Base-by-base conservation (phyloP, 176 grass and related monocot species). In the Microstegium vimineum region DNA sequence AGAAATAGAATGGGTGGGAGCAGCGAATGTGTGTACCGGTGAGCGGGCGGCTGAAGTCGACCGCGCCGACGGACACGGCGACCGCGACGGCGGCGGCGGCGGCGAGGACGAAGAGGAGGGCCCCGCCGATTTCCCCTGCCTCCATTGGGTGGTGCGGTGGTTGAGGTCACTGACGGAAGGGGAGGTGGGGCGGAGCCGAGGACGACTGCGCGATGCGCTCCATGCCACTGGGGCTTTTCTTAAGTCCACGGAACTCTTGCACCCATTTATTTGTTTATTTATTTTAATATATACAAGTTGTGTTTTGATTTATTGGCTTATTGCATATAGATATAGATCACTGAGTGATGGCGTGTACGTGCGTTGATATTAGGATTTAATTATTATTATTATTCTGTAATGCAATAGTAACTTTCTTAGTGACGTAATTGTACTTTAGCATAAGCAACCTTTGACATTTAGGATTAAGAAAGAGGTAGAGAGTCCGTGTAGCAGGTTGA, bases 11-110 rank as follows among this genome's bases (percentile, higher is more conserved):
- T 15, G 52, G 12, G 38, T 4, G 31, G 18, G 34, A 43, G 32
- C 3, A 31, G 23, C 20, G 59, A 28, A 62, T 62, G 52, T 36
- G 78, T 28, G 51, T 86, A 89, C 87, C 87, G 51, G 74, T 6
- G 34, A 66, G 85, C 16, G 85, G 79, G 73, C 20, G 88, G 85
- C 32, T 86, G 88, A 90, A 82, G 25, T 72, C 78, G 49, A 87
- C 66, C 18, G 82, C 88, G 62, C 85, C 77, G 65, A 81, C n/a
- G 51, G 54, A 78, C 28, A 60, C 35, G 30, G 90, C 81, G 28
- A 6, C 25, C 4, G 69, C 16, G 65, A 74, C 6, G 46, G 87
- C 62, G 3, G 74, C 62, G 18, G 76, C 28, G 14, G 37, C 43
- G 75, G 87, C 62, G 81, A 81, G 60, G 36, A 56, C 14, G 72